phyloP scores from a whole-genome alignment of 768 basidiomycete genomes.

The Arthromyces matolae region DNA sequence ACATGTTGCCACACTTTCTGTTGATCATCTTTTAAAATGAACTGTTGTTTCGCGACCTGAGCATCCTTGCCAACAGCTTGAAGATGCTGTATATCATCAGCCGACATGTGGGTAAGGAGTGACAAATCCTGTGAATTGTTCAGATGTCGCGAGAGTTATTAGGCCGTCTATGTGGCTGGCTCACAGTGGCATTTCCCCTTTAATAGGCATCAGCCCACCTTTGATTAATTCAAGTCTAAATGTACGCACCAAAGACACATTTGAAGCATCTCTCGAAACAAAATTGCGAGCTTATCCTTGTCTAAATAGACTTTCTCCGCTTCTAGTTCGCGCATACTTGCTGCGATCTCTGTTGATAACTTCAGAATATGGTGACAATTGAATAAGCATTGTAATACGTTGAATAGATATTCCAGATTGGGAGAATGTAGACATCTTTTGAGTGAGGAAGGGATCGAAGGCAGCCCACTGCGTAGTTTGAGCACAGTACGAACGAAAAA shows the following conservation, averaged over 20 bases:
- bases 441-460: constrained; percentile 79
- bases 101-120: constrained; percentile 80
- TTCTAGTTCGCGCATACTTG: constrained; percentile 65
- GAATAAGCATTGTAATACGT: constrained; percentile 38
- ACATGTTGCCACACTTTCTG: constrained; percentile 70
- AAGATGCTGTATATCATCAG: constrained; percentile 76
- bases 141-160: too few species aligned
- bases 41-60: constrained; percentile 69
- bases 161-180: too few species aligned
- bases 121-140: constrained; percentile 94
- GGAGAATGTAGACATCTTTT: constrained; percentile 80
- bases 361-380: neutral
- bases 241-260: constrained; percentile 75
- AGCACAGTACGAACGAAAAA: constrained; percentile 70
- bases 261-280: constrained; percentile 85
- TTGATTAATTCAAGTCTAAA: neutral
- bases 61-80: constrained; percentile 83
- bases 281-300: constrained; percentile 49
- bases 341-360: constrained; percentile 57
- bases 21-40: constrained; percentile 85
- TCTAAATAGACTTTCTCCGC: constrained; percentile 45
- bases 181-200: constrained; percentile 93
- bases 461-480: constrained; percentile 64
- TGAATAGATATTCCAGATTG: constrained; percentile 75
- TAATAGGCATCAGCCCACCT: neutral